Evolutionary conservation across 352 stramenopile species (phyloP), one percentile per base, ranked within the genome.

Genomic region (Phytophthora niederhauseri): DNA sequence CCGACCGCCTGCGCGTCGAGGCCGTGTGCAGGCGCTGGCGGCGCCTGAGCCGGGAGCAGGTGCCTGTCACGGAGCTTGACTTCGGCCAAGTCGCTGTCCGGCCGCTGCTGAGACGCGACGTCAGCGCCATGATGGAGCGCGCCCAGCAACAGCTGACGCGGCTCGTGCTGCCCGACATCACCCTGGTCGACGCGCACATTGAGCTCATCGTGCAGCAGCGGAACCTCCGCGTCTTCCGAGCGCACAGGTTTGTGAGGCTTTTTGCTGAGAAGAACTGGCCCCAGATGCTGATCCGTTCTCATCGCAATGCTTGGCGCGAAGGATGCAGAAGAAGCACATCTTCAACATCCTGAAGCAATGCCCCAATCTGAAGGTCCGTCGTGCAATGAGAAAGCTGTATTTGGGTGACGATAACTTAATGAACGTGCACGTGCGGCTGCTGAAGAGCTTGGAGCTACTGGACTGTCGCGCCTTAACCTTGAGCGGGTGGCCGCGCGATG

Each of bases 21-120:
- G 48, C 70, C 0, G 83, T 91, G 26, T 92, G 85, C 64, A 82
- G 66, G 59, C 78, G 82, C 49, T 93, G 85, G 83, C 68, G 72
- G 2, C 60, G 45, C 7, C 14, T 87, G 50, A 90, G 75, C 24
- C 72, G 48, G 4, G 69, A 77, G 2, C 66, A 88, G 5, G 22
- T 91, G 9, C 64, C 76, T 8, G 72, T 89, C 45, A 55, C 60
- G 2, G 77, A 82, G 38, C 56, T 93, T 5, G 80, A 92, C 43
- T 89, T 91, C 38, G 68, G 73, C 0, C 67, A 68, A 41, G 66
- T 82, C 36, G 68, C 57, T 7, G 66, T 64, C 2, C 69, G 64
- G 6, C 75, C 72, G 1, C 57, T 34, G 28, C 31, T 76, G 49
- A 65, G 57, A 72, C 73, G 59, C 24, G 63, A 86, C n/a, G 62